Percentiles rank a stretch among this genome's conserved stretches.
These are phyloP conservation scores for Aspergillus glaucus DNA, from an alignment of 2,329 filamentous ascomycete species.

Conservation along the genomic window DNA sequence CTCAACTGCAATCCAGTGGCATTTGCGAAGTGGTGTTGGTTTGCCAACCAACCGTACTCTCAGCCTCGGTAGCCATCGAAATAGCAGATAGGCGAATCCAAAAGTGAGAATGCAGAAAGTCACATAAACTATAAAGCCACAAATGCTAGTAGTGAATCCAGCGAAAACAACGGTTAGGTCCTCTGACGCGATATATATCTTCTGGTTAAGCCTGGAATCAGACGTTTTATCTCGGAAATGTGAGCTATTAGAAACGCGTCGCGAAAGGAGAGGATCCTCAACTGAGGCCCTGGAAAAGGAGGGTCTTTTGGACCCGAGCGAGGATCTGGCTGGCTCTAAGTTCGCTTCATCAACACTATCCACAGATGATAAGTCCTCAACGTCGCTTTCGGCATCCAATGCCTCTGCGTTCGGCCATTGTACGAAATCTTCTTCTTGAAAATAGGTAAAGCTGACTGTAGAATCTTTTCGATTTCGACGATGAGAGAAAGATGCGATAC, in stretches of 20 bases:
- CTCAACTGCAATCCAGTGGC: slow-evolving; percentile 89
- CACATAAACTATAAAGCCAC: slow-evolving; percentile 65
- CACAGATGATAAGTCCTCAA: slow-evolving; percentile 36
- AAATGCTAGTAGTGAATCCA: slow-evolving; percentile 72
- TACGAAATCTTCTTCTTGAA: slow-evolving; percentile 59
- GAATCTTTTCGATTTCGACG: slow-evolving; percentile 76
- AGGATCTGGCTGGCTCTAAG: slow-evolving; percentile 28
- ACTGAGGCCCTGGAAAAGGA: slow-evolving; percentile 40
- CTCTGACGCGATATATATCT: slow-evolving; percentile 87
- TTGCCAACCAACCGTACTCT: slow-evolving; percentile 69
- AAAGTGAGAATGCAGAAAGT: slow-evolving; percentile 64
- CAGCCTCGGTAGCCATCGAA: slow-evolving; percentile 88
- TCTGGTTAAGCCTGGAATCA: slow-evolving; percentile 69
- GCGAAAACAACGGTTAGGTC: slow-evolving; percentile 91
- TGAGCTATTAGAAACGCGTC: slow-evolving; percentile 64
- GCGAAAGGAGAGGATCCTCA: slow-evolving; percentile 60
- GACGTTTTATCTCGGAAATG: slow-evolving; percentile 56
- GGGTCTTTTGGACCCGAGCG: slow-evolving; percentile 27
- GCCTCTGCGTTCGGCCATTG: slow-evolving; percentile 47
- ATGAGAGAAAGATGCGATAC: slow-evolving; percentile 84
- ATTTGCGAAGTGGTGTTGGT: slow-evolving; percentile 62
- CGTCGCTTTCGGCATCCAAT: slow-evolving; percentile 39
- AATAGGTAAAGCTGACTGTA: slow-evolving; percentile 82
- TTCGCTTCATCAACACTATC: slow-evolving; percentile 34
- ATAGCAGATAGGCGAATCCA: slow-evolving; percentile 74